Percentiles rank a stretch among this genome's conserved stretches.
Conservation (phyloP, 2,329 filamentous ascomycete species). For the Colletotrichum siamense region DNA sequence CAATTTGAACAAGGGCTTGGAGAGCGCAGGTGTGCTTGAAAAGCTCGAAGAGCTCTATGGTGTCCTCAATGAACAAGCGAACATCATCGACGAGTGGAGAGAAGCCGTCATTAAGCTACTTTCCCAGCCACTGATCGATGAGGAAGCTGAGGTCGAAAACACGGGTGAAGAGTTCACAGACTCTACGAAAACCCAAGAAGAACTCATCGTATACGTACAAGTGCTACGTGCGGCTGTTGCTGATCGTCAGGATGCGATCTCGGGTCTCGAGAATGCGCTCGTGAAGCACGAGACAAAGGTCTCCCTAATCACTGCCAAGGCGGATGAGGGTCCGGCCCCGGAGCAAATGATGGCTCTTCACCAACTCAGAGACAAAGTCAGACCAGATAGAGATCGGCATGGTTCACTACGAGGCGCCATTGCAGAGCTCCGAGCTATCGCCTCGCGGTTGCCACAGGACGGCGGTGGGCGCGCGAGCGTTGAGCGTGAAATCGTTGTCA, state of each 20-base stretch:
- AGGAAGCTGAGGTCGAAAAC: conserved; percentile 74
- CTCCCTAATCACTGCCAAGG: conserved; percentile 64
- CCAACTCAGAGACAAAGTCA: conserved; percentile 48
- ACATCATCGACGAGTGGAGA: conserved; percentile 76
- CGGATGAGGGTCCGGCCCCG: conserved; percentile 74
- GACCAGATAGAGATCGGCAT: conserved; percentile 49
- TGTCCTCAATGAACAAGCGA: conserved; percentile 74
- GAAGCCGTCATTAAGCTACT: conserved; percentile 75
- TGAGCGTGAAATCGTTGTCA: conserved; percentile 70
- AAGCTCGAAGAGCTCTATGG: conserved; percentile 69
- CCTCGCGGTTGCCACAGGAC: conserved; percentile 61
- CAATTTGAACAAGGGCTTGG: conserved; percentile 68
- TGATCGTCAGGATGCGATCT: conserved; percentile 79
- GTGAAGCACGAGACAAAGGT: conserved; percentile 74
- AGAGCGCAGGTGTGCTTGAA: conserved; percentile 71
- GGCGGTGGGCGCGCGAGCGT: conserved; percentile 37
- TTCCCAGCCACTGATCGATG: conserved; percentile 78
- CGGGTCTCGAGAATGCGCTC: conserved; percentile 77
- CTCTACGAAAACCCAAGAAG: conserved; percentile 86
- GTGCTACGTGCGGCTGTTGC: conserved; percentile 76
- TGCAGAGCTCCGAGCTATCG: conserved; percentile 70
- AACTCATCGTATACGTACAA: conserved; percentile 86
- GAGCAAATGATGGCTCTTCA: conserved; percentile 62
- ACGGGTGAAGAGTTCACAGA: conserved; percentile 91
- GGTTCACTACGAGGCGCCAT: conserved; percentile 75